These are phyloP conservation scores for Eimeria falciformis DNA, from an alignment of 169 alveolate species.

Conservation along the genomic window DNA sequence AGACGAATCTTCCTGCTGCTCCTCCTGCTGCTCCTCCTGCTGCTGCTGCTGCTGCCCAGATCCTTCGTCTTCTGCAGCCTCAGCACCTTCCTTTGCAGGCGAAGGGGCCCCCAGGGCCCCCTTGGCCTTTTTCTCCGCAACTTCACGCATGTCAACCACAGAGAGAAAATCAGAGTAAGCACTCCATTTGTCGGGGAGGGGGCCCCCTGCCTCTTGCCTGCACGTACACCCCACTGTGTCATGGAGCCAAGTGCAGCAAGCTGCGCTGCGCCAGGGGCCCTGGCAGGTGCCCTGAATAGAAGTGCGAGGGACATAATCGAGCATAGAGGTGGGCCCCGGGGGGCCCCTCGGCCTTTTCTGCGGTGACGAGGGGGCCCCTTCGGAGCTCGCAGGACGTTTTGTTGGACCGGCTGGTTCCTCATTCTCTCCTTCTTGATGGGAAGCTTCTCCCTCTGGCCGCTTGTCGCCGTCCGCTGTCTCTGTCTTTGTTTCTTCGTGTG, in stretches of 20 bases:
- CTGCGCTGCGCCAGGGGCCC: constrained; percentile 55
- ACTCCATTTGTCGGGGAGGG: constrained; percentile 53
- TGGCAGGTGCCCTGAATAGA: constrained; percentile 3
- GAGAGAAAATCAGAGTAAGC: constrained; percentile 45
- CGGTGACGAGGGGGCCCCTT: neutral
- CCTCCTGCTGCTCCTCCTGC: constrained; percentile 16
- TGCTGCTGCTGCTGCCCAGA: constrained; percentile 5
- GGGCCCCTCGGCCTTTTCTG: neutral
- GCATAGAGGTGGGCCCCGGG: neutral
- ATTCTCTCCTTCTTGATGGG: neutral
- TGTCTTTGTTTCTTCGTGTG: neutral
- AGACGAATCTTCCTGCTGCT: constrained; percentile 8
- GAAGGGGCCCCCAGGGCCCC: constrained; percentile 21
- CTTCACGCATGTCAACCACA: constrained; percentile 5
- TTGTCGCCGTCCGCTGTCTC: neutral
- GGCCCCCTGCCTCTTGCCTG: constrained; percentile 65
- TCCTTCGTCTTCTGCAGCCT: neutral
- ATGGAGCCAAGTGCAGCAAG: constrained; percentile 57
- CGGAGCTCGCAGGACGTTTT: neutral
- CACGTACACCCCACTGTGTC: constrained; percentile 62
- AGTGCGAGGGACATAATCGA: constrained; percentile 28
- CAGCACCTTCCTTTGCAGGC: neutral
- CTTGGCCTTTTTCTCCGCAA: constrained; percentile 11
- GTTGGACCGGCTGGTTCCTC: neutral
- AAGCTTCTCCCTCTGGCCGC: neutral